A percentile compares a stretch with the other conserved stretches of the same genome.
Evolutionary conservation across 768 basidiomycete species (phyloP).

Genomic region (Mycena venus): DNA sequence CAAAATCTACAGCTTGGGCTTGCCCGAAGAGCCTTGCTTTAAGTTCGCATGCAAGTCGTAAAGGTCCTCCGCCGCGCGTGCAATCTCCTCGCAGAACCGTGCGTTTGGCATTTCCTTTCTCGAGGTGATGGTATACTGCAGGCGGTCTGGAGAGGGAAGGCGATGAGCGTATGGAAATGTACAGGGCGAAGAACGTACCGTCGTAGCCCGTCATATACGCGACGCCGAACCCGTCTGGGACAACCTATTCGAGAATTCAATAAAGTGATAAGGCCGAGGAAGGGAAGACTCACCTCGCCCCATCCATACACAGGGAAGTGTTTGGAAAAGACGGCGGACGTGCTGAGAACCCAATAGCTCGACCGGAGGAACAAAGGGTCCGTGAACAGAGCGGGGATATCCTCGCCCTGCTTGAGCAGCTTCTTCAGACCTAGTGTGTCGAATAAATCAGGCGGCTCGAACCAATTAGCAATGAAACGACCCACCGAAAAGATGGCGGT

Average conservation of each 20-base stretch:
- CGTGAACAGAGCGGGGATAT: conserved; percentile 75
- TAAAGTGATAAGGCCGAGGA: background rate
- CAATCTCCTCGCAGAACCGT: conserved; percentile 79
- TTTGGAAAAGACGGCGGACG: conserved; percentile 89
- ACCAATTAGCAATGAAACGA: background rate
- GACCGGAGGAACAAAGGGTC: conserved; percentile 83
- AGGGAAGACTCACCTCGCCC: conserved; percentile 75
- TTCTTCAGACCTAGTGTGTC: conserved; percentile 74
- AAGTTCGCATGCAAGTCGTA: conserved; percentile 65
- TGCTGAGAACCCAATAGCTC: conserved; percentile 90
- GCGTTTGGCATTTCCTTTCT: conserved; percentile 87
- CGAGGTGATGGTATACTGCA: conserved; percentile 92
- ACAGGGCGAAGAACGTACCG: conserved; percentile 55
- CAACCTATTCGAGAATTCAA: conserved; percentile 61
- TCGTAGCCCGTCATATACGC: conserved; percentile 95
- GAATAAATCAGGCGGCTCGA: background rate
- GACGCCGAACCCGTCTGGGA: conserved; percentile 94
- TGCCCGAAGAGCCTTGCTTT: too few relatives aligned
- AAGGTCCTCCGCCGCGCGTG: conserved; percentile 73
- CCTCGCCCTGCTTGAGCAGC: conserved; percentile 71
- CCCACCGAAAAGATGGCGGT: conserved; percentile 89
- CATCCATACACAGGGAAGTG: conserved; percentile 91
- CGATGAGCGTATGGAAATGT: background rate
- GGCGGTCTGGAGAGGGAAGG: conserved; percentile 62
- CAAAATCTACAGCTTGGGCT: too few relatives aligned